Percentiles rank a stretch among this genome's conserved stretches.
Conservation (phyloP, 441 rosid genomes). For the Pelargonium fulgidum region DNA sequence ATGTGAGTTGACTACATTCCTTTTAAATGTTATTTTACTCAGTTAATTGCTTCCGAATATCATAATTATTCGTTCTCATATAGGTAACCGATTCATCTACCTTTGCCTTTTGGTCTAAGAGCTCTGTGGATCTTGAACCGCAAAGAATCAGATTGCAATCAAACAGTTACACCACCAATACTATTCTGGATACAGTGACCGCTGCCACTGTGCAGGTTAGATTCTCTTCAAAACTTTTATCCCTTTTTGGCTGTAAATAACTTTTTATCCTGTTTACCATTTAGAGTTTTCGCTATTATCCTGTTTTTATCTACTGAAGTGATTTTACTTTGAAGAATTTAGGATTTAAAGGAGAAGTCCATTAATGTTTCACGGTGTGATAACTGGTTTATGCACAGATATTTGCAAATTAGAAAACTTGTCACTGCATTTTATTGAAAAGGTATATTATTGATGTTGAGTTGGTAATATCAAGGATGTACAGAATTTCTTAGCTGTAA, state of each 20-base stretch:
- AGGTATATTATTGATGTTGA: neutral
- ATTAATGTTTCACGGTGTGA: neutral
- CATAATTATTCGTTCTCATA: conserved; percentile 8
- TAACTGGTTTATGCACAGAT: neutral
- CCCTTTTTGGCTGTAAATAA: neutral
- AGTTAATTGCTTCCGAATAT: conserved; percentile 10
- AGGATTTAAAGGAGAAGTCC: neutral
- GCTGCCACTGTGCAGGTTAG: conserved; percentile 96
- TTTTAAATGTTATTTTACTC: neutral
- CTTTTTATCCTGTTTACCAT: neutral
- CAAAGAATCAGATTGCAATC: conserved; percentile 91
- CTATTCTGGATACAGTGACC: conserved; percentile 85
- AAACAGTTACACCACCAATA: conserved; percentile 74
- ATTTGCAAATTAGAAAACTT: neutral
- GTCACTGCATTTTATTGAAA: neutral
- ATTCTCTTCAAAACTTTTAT: neutral
- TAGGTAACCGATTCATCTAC: conserved; percentile 78
- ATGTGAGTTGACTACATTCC: conserved; percentile 40
- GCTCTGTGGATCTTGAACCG: conserved; percentile 83
- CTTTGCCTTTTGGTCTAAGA: conserved; percentile 94
- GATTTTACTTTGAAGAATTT: neutral
- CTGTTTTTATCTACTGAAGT: neutral
- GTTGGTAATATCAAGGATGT: neutral
- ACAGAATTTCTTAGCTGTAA: neutral
- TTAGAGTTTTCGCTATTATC: neutral